Evolutionary conservation across 306 rosid genomes (phyloP).

Genomic region (Trifolium fragiferum): DNA sequence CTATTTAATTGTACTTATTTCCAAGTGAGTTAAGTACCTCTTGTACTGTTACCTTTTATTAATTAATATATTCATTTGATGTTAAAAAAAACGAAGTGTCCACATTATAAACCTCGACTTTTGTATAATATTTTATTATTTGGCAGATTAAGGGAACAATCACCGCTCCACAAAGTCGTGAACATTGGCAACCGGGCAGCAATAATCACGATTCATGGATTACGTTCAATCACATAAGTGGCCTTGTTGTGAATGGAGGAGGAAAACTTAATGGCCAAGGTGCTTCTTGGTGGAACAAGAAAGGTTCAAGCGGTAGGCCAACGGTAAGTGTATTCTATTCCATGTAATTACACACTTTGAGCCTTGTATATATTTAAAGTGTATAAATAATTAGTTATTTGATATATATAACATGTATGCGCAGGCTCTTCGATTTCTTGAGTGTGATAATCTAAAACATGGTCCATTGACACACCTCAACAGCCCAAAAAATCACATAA

Average conservation of each 20-base stretch:
- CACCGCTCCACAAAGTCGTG: constrained; percentile 34
- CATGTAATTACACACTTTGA: not conserved
- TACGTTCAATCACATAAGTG: not conserved
- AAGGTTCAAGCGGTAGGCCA: not conserved
- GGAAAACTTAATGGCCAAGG: not conserved
- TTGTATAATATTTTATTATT: too few relatives aligned
- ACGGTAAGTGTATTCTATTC: not conserved
- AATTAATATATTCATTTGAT: too few relatives aligned
- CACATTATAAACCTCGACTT: too few relatives aligned
- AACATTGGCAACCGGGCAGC: constrained; percentile 38
- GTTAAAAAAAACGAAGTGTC: too few relatives aligned
- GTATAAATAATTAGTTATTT: too few relatives aligned
- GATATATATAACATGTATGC: too few relatives aligned
- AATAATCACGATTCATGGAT: not conserved
- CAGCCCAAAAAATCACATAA: not conserved
- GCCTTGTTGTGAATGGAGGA: not conserved
- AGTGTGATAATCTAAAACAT: not conserved
- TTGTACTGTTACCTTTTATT: too few relatives aligned
- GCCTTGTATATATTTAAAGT: not conserved
- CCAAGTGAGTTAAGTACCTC: too few relatives aligned
- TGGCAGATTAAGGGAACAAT: constrained; percentile 49
- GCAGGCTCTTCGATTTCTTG: not conserved
- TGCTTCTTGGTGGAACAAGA: not conserved
- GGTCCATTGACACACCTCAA: not conserved
- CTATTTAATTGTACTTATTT: too few relatives aligned